Base-by-base conservation (phyloP, 2,329 filamentous ascomycete genomes). In the Cordyceps cicadae region DNA sequence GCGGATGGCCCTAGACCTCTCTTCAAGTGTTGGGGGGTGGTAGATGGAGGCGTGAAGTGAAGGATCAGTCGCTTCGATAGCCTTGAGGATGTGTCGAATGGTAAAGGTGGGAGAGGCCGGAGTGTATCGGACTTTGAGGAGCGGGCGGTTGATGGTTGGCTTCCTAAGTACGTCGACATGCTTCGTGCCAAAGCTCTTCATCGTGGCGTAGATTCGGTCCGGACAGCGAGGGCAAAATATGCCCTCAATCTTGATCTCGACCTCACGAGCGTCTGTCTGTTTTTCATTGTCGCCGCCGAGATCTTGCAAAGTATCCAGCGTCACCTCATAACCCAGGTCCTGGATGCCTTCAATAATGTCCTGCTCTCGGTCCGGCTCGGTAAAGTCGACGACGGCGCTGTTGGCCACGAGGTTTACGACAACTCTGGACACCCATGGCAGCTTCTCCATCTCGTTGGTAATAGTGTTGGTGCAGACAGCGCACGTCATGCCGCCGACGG, bases 21-120 rank as follows among this genome's bases (percentile, higher is more conserved):
- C 90, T 72, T 96, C 92, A 5, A 96, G 81, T 0, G 87, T 92
- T 0, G 89, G 89, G 0, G 90, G 87, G 64, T 93, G 90, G 69
- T 91, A 87, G 14, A 97, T 82, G 2, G 82, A 85, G 1, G 87
- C 83, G 29, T 76, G 76, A 63, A 96, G 88, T 0, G 79, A 81
- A 1, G 81, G 75, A 67, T 96, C 88, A 6, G 83, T 79, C 5
- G 80, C 79, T 59, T 84, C 79, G 55, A 97, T 88, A 1, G 83
- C 80, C 14, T 78, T 75, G 14, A 95, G 76, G 48, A 97, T 89
- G 8, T 84, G 81, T 54, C 93, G 84, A 64, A 96, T 82, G 0
- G 90, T 96, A 67, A 96, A 84, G 0, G 66, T 69, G 0, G 90
- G 89, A 3, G 85, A 78, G 2, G 81, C 71, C 0, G 92, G 90